phyloP scores from a whole-genome alignment of 179 eudicot genomes.

The Beta lomatogona region DNA sequence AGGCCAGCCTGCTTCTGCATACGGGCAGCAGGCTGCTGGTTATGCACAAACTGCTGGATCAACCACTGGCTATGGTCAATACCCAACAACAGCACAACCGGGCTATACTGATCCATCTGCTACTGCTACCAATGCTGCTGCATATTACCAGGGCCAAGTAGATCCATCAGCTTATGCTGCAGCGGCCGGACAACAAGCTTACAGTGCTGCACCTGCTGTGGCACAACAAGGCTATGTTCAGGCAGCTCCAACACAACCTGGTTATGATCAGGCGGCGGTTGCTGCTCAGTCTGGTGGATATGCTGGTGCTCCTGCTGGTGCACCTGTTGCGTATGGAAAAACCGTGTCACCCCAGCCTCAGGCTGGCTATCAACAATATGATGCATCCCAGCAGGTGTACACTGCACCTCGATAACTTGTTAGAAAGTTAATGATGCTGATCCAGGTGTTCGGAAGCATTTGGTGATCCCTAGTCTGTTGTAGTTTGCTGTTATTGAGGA shows the following conservation, averaged over 20 bases:
- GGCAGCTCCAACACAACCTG: conserved; percentile 52
- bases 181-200: conserved; percentile 27
- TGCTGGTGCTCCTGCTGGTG: conserved; percentile 37
- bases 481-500: not conserved
- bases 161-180: conserved; percentile 60
- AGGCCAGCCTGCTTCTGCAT: conserved; percentile 35
- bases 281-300: conserved; percentile 47
- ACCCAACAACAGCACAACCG: conserved; percentile 56
- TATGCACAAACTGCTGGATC: conserved; percentile 39
- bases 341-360: conserved; percentile 47
- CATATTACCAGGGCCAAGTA: conserved; percentile 46
- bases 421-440: not conserved
- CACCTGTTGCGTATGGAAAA: conserved; percentile 36
- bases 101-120: conserved; percentile 59
- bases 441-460: not conserved
- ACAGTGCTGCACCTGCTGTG: conserved; percentile 35
- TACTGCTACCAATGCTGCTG: conserved; percentile 41
- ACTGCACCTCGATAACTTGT: conserved; percentile 37
- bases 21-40: conserved; percentile 37
- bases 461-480: conserved; percentile 6
- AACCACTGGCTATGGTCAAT: conserved; percentile 57
- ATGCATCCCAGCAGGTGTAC: conserved; percentile 55
- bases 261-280: conserved; percentile 57
- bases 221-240: conserved; percentile 64
- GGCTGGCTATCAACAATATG: conserved; percentile 56